Percentiles rank a stretch among this genome's conserved stretches.
phyloP scores from a whole-genome alignment of 768 basidiomycete species.

The Lactarius tabidus region DNA sequence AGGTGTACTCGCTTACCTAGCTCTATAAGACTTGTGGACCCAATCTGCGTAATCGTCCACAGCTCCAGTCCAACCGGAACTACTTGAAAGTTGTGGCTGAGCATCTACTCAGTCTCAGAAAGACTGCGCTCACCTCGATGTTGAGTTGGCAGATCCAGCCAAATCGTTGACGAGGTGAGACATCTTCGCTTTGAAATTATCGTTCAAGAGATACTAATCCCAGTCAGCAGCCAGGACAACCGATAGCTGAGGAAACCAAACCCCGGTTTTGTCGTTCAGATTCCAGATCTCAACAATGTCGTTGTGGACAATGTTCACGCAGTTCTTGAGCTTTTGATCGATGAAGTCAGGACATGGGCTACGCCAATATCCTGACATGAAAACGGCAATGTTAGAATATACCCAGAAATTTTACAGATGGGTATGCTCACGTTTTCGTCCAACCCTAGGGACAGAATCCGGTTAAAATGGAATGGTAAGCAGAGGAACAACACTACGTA shows the following conservation, averaged over 20 bases:
- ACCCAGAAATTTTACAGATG: not conserved
- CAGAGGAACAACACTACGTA: not conserved
- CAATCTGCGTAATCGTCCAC: not conserved
- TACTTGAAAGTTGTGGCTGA: not conserved
- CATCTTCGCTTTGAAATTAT: not conserved
- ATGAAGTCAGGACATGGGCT: not conserved
- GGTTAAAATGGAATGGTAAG: not conserved
- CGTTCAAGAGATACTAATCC: conserved; percentile 6
- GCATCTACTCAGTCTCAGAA: not conserved
- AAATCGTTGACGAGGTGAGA: conserved; percentile 1
- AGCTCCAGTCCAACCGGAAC: not conserved
- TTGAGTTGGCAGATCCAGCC: not conserved
- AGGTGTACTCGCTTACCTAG: not conserved
- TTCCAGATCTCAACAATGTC: conserved; percentile 13
- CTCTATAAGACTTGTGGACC: not conserved
- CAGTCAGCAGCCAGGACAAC: not conserved
- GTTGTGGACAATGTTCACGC: not conserved
- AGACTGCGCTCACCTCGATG: not conserved
- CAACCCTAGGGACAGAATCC: not conserved
- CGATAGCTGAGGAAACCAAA: not conserved
- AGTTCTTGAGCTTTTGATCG: not conserved
- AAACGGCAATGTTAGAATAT: not conserved
- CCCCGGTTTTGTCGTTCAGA: not conserved
- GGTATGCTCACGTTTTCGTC: not conserved
- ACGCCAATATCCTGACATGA: conserved; percentile 12